Evolutionary conservation across 2,329 filamentous ascomycete genomes (phyloP), one percentile per base, ranked within the genome.

Genomic region (Domatiomyces globalis): DNA sequence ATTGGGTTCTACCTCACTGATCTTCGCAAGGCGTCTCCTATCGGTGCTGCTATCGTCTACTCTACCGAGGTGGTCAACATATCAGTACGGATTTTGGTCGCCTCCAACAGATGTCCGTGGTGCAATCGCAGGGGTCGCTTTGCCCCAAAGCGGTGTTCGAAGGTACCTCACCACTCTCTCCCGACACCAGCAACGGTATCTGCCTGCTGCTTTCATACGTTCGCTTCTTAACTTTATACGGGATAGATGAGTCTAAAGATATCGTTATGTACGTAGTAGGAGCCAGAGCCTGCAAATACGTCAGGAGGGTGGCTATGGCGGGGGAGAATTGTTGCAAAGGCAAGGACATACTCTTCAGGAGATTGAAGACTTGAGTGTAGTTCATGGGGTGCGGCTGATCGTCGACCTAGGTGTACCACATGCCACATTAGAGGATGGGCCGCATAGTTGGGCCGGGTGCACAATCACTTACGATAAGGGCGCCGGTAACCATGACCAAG

Each of bases 181-280:
- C 9, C 33, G 15, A 15, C 33, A 39, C 33, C 10, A 39, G 33
- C 33, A 15, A 39, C 15, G 33, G 9, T 5, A 2, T 15, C 10
- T 39, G 4, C 33, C 33, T 25, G 22, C 22, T 25, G 22, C 22
- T 12, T 33, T 33, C 29, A 33, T 33, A 12, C 29, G 2, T 15
- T 19, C 22, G 7, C 43, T 15, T 15, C n/a, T 36, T 15, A 15
- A 15, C 33, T 10, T 58, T 55, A 60, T 49, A 61, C 61, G 48
- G 62, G 57, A 70, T 85, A 90, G 61, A 95, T 79, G 56, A 96
- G 79, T 72, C 86, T 86, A 81, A 96, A 96, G 67, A 96, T 73
- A 69, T 96, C 90, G 76, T 96, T 95, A 74, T 83, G 83, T 66
- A 96, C 85, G 68, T 80, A 95, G 75, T 84, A 95, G 71, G 76